phyloP scores from a whole-genome alignment of 2,329 filamentous ascomycete genomes.

The Clonostachys solani region DNA sequence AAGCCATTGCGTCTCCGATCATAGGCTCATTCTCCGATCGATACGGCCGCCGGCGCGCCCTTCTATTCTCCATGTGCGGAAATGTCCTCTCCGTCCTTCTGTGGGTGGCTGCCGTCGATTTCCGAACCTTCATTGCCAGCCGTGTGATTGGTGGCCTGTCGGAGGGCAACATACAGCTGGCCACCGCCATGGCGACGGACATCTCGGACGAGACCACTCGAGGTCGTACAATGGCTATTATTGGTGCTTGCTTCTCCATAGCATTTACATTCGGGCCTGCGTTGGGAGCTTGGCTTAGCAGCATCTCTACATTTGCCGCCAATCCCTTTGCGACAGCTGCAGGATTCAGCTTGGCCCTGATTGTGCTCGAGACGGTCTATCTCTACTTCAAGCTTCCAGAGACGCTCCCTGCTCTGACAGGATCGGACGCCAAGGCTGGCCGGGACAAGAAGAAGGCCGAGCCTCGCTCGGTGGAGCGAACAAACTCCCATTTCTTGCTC shows the following conservation, averaged over 20 bases:
- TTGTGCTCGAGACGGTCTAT: slow-evolving; percentile 84
- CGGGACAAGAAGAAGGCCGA: slow-evolving; percentile 15
- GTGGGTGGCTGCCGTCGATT: slow-evolving; percentile 91
- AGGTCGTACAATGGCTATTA: slow-evolving; percentile 90
- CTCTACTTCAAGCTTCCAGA: slow-evolving; percentile 83
- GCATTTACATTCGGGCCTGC: slow-evolving; percentile 96
- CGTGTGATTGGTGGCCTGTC: slow-evolving; percentile 88
- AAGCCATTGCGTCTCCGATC: slow-evolving; percentile 86
- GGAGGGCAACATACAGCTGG: slow-evolving; percentile 94
- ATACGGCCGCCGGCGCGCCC: slow-evolving; percentile 80
- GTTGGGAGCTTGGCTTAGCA: slow-evolving; percentile 80
- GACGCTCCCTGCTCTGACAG: slow-evolving; percentile 64
- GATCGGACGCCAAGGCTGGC: slow-evolving; percentile 12
- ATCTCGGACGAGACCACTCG: slow-evolving; percentile 83
- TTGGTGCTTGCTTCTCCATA: slow-evolving; percentile 94
- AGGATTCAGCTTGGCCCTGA: slow-evolving; percentile 78
- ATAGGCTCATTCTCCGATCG: slow-evolving; percentile 87
- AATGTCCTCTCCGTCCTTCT: slow-evolving; percentile 92
- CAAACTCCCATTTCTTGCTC: slow-evolving; percentile 78
- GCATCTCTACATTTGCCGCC: slow-evolving; percentile 69
- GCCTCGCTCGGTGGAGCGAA: slow-evolving; percentile 41
- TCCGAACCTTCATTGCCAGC: slow-evolving; percentile 92
- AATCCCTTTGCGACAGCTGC: slow-evolving; percentile 96
- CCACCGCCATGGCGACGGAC: slow-evolving; percentile 93
- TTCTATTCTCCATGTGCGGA: slow-evolving; percentile 87